Evolutionary conservation across 2,329 filamentous ascomycete genomes (phyloP), one percentile per base, ranked within the genome.

Genomic region (Tolypocladium sp.): DNA sequence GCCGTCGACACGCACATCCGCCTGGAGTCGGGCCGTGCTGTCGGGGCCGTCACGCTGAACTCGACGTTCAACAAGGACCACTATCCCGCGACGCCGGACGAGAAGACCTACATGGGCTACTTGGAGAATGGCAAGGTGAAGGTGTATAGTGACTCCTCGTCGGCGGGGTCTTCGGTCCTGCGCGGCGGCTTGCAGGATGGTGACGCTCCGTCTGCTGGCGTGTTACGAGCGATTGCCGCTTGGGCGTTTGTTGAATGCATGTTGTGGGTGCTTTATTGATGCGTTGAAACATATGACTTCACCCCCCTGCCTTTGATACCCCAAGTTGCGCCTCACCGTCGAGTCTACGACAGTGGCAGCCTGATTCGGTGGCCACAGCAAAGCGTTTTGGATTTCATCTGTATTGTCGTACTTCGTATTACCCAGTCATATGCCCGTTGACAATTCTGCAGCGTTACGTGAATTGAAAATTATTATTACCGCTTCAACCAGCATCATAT

Each of bases 1-100:
- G 76, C 77, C 42, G 70, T 83, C 0, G 76, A 85, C 38, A 87
- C 83, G 0, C 88, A 84, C 79, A 82, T 87, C 44, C 76, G 83
- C 2, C 73, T 88, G 33, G 85, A 88, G 65, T 77, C 79, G 53
- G 82, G 82, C 0, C 74, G 71, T 1, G 67, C 80, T 0, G 79
- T 82, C 1, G 82, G 80, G 0, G 68, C 65, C 2, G 79, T 88
- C 4, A 74, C 72, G 5, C 69, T 89, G 56, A 88, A 88, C 64
- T 70, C 74, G 1, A 88, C 85, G 0, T 88, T 81, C 62, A 83
- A 84, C 1, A 62, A 67, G 4, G 84, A 88, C 67, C 60, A 63
- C 30, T 88, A 88, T 67, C 74, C 77, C 0, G 66, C 68, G 6
- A 77, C 75, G 4, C 72, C 73, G 0, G 67, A 78, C 46, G 66